These are phyloP conservation scores for Batkoa obscura DNA, from an alignment of 371 early-diverging fungal genomes.

Conservation along the genomic window DNA sequence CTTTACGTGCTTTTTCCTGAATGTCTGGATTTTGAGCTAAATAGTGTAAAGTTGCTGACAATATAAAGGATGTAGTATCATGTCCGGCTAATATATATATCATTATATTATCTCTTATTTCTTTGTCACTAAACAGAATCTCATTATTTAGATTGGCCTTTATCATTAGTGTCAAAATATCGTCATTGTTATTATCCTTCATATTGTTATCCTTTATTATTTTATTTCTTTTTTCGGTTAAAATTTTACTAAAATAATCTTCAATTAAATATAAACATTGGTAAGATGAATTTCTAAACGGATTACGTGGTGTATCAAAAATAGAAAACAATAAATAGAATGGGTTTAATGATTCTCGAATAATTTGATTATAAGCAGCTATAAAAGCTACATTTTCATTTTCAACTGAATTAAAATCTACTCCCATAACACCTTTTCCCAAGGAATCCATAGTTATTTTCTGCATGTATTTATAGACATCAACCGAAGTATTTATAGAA, in stretches of 20 bases:
- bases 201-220: not conserved
- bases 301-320: not conserved
- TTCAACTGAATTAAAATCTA: not conserved
- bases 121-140: not conserved
- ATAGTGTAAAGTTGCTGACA: not conserved
- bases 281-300: not conserved
- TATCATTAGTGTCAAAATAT: not conserved
- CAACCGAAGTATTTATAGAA: slow-evolving; percentile 1
- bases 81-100: not conserved
- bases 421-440: not conserved
- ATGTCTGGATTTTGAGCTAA: slow-evolving; percentile 3
- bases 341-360: not conserved
- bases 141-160: not conserved
- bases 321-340: not conserved
- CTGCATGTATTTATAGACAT: not conserved
- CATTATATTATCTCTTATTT: not conserved
- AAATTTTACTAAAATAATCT: not conserved
- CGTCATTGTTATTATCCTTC: not conserved
- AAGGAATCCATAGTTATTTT: not conserved
- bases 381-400: not conserved
- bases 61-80: not conserved
- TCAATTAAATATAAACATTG: not conserved
- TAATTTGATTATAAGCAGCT: not conserved
- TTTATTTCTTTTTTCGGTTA: too few species aligned
- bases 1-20: not conserved